phyloP scores from a whole-genome alignment of 1,284 basidiomycete species.

The Hemileia vastatrix region DNA sequence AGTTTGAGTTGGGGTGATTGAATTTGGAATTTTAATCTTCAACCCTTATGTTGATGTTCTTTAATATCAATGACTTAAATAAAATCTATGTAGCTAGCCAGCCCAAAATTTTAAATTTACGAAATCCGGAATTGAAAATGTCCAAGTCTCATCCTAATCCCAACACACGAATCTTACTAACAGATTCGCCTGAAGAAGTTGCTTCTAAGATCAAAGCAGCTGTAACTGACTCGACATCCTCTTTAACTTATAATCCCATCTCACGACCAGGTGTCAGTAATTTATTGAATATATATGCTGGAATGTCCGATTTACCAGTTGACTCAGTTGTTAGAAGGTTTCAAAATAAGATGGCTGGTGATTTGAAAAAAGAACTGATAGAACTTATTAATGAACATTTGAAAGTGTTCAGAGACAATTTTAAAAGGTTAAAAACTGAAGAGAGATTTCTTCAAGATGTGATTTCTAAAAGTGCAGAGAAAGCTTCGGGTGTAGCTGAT shows the following conservation, averaged over 20 bases:
- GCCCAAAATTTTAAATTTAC: slow-evolving; percentile 62
- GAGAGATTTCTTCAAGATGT: slow-evolving; percentile 57
- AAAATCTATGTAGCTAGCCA: slow-evolving; percentile 58
- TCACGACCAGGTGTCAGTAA: slow-evolving; percentile 73
- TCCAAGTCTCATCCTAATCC: slow-evolving; percentile 78
- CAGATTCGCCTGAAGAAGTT: slow-evolving; percentile 60
- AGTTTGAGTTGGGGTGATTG: too few relatives aligned
- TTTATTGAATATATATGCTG: slow-evolving; percentile 60
- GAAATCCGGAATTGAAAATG: slow-evolving; percentile 81
- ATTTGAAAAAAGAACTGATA: slow-evolving; percentile 62
- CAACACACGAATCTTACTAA: slow-evolving; percentile 74
- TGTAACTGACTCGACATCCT: slow-evolving; percentile 64
- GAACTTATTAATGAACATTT: slow-evolving; percentile 64
- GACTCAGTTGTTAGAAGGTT: slow-evolving; percentile 51
- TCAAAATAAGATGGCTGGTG: slow-evolving; percentile 54
- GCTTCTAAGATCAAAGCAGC: slow-evolving; percentile 64
- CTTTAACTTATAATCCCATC: slow-evolving; percentile 67
- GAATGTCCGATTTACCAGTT: slow-evolving; percentile 52
- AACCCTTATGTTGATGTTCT: slow-evolving; percentile 3
- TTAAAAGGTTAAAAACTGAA: slow-evolving; percentile 57
- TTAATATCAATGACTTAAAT: neutral
- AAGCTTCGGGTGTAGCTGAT: slow-evolving; percentile 56
- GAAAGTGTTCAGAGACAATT: slow-evolving; percentile 60
- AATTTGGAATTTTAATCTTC: neutral
- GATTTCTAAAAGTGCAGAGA: slow-evolving; percentile 56